Evolutionary conservation across 225 moss, liverwort and hornwort species (phyloP), one percentile per base, ranked within the genome.

Genomic region (Pseudoscleropodium purum): DNA sequence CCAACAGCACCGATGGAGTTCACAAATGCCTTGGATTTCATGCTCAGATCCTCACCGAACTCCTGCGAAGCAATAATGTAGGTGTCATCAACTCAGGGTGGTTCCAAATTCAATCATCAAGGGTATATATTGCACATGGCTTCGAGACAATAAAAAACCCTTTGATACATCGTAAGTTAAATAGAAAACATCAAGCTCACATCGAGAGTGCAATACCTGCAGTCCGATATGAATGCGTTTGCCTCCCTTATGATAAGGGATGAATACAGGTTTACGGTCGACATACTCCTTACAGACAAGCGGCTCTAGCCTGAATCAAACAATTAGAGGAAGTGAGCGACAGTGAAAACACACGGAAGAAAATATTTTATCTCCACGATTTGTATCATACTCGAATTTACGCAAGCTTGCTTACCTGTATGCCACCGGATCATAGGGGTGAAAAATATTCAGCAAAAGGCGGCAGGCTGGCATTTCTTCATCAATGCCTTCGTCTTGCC

Each of bases 181-280:
- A 66, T 57, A n/a, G 10, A n/a, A 73, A 79, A 30, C 52, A 84
- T 87, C 81, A 77, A 68, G 63, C 66, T 86, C 79, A 91, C 63
- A 83, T 84, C 34, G 30, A 45, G n/a, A 84, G 69, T 41, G 75
- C 17, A 87, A 80, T 89, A 99, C 99, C 99, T 99, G 99, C 83
- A 97, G 91, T 59, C 99, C 97, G 86, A 99, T 99, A 91, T 99
- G 99, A 90, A 97, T 92, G 68, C 99, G 97, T 93, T 95, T 99
- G 82, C 99, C 99, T 90, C 99, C 99, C 90, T 93, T 99, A 74
- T 99, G 99, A 93, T 99, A 99, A 57, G 99, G 99, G 47, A 99
- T 93, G 89, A 99, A 97, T 41, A 93, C 93, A 77, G 99, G 99
- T 84, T 97, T 95, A 43, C 52, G 96, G 52, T 93, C 90, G 59